Evolutionary conservation across 1,284 basidiomycete species (phyloP), one percentile per base, ranked within the genome.

Genomic region (Chiua sp.): DNA sequence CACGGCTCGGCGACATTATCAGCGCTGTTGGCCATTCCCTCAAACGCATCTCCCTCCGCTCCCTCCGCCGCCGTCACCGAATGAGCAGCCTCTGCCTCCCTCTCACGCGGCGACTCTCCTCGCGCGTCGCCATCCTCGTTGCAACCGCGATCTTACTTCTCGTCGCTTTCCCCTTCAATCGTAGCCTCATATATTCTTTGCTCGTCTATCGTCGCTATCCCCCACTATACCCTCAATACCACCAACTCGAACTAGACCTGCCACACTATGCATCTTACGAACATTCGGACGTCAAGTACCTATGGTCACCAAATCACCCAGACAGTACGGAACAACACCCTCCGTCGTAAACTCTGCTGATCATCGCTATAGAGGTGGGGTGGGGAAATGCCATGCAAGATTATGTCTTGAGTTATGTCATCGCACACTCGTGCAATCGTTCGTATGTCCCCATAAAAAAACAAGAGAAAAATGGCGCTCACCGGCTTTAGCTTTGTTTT

Each of bases 321-420:
- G 53, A 35, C 18, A 35, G 68, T 71, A 67, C 23, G 57, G 18
- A n/a, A 26, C 6, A 15, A 7, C 12, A 18, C 3, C 0, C 33
- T 32, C 20, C 11, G 7, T 3, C 10, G 10, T 26, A 39, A 47
- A 42, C 28, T 35, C 51, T 6, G 39, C 55, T 68, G n/a, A 68
- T 30, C 10, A 23, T 53, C 47, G 3, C 20, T 32, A 20, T 7
- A 72, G 68, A 18, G 30, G 73, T 75, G n/a, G 78, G 75, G 10
- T 75, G 69, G 71, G 73, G 67, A 11, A 77, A 77, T 51, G 61
- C 74, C 13, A 70, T 77, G 68, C 76, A 77, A 56, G 76, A 77
- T 53, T 59, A 72, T 53, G 67, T 73, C 48, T 59, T 75, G 55
- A 69, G 61, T 33, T 65, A 64, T 28, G 62, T 68, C 35, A 55